Evolutionary conservation across 2,329 filamentous ascomycete species (phyloP).

Genomic region (Venturiaceae sp.): DNA sequence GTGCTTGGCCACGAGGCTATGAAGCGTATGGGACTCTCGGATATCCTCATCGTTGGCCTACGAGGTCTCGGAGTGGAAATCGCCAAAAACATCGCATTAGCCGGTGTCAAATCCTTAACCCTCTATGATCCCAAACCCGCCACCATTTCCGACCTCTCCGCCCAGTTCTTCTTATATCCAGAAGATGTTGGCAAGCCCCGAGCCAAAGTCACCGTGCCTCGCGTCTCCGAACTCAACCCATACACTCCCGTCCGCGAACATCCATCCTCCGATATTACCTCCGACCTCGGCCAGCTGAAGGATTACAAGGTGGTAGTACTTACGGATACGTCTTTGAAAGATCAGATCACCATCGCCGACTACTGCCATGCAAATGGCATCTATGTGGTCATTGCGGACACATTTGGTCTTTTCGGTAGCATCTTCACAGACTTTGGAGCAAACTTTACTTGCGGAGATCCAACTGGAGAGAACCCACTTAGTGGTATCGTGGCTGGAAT

Average conservation of each 20-base stretch:
- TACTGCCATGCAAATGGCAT: conserved; percentile 94
- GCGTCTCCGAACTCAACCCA: conserved; percentile 88
- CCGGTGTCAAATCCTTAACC: conserved; percentile 94
- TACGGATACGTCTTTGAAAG: conserved; percentile 70
- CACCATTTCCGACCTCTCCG: conserved; percentile 79
- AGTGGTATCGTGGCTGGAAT: conserved; percentile 87
- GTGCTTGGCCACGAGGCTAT: conserved; percentile 75
- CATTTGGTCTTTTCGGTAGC: conserved; percentile 86
- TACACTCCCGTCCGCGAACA: conserved; percentile 88
- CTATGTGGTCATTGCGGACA: conserved; percentile 78
- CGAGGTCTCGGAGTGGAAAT: conserved; percentile 96
- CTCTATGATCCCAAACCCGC: conserved; percentile 83
- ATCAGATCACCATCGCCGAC: conserved; percentile 77
- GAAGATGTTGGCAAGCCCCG: conserved; percentile 88
- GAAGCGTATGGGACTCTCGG: conserved; percentile 97
- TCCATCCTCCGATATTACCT: conserved; percentile 51
- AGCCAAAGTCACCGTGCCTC: conserved; percentile 75
- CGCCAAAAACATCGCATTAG: conserved; percentile 96
- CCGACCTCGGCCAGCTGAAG: conserved; percentile 73
- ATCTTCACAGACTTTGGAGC: conserved; percentile 97
- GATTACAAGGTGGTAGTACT: conserved; percentile 89
- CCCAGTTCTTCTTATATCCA: conserved; percentile 89
- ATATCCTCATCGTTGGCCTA: conserved; percentile 83
- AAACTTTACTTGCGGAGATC: conserved; percentile 82
- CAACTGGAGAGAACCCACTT: conserved; percentile 80